Evolutionary conservation across 2,329 filamentous ascomycete species (phyloP).

Genomic region (Neoascochyta sp.): DNA sequence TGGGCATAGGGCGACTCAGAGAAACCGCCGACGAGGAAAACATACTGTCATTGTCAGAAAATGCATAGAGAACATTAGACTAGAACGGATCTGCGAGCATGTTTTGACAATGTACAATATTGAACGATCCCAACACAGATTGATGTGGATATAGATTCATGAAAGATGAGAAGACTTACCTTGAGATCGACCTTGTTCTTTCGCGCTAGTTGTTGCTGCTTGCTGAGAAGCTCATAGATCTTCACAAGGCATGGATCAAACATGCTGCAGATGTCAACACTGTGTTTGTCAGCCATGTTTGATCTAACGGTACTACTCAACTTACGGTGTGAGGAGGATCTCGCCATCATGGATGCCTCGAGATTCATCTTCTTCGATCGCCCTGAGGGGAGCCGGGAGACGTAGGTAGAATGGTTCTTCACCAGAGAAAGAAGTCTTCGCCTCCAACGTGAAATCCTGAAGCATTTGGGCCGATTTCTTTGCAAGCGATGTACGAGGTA

Average conservation of each 20-base stretch:
- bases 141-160: neutral
- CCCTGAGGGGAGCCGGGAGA: conserved; percentile 16
- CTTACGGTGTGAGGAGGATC: conserved; percentile 19
- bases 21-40: conserved; percentile 30
- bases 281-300: conserved; percentile 5
- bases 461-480: conserved; percentile 14
- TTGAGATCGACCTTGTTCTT: conserved; percentile 9
- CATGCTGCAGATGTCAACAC: conserved; percentile 16
- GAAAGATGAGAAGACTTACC: conserved; percentile 4
- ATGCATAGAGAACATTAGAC: too few relatives aligned
- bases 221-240: conserved; percentile 11
- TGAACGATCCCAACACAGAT: too few relatives aligned
- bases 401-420: conserved; percentile 13
- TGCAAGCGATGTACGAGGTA: conserved; percentile 11
- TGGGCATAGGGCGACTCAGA: conserved; percentile 23
- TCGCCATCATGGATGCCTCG: conserved; percentile 23
- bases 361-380: conserved; percentile 12
- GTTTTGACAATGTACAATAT: too few relatives aligned
- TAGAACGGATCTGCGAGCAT: too few relatives aligned
- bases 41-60: conserved; percentile 8
- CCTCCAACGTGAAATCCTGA: conserved; percentile 17
- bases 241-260: conserved; percentile 11
- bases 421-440: conserved; percentile 21
- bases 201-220: conserved; percentile 9
- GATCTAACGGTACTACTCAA: neutral